Evolutionary conservation across 495 filamentous ascomycete species (phyloP).

Genomic region (Talaromyces proteolyticus): DNA sequence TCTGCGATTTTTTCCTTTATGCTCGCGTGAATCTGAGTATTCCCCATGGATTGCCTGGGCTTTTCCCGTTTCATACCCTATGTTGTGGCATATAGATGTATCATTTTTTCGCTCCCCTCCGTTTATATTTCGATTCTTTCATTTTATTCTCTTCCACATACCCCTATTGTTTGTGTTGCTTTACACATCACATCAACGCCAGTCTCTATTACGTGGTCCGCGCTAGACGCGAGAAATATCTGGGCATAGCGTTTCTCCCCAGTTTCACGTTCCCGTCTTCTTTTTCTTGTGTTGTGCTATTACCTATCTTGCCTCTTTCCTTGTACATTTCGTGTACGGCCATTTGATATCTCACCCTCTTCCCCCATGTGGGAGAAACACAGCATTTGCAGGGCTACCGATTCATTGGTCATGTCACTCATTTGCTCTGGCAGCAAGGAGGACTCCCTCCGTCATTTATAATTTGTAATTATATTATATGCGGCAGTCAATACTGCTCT

Average conservation of each 20-base stretch:
- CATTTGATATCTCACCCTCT: background rate
- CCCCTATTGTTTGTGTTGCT: background rate
- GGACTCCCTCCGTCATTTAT: background rate
- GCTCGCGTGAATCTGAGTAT: too few species aligned
- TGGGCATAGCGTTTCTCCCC: conserved; percentile 7
- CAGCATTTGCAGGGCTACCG: too few species aligned
- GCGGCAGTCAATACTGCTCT: conserved; percentile 2
- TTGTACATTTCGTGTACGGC: conserved; percentile 3
- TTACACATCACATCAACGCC: background rate
- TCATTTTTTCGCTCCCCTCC: conserved; percentile 5
- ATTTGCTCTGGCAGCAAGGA: conserved; percentile 7
- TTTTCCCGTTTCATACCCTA: conserved; percentile 8
- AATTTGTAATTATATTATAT: conserved; percentile 6
- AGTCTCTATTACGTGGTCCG: background rate
- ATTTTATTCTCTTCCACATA: conserved; percentile 15
- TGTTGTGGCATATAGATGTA: conserved; percentile 9
- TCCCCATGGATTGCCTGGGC: background rate
- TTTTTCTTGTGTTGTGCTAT: background rate
- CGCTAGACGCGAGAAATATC: conserved; percentile 7
- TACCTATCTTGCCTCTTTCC: background rate
- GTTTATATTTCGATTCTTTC: conserved; percentile 16
- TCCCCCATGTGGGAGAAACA: too few species aligned
- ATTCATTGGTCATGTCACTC: conserved; percentile 4
- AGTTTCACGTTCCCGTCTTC: background rate
- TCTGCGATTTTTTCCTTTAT: conserved; percentile 18